Evolutionary conservation across 495 filamentous ascomycete species (phyloP).

Genomic region (Tuber umbilicatum): DNA sequence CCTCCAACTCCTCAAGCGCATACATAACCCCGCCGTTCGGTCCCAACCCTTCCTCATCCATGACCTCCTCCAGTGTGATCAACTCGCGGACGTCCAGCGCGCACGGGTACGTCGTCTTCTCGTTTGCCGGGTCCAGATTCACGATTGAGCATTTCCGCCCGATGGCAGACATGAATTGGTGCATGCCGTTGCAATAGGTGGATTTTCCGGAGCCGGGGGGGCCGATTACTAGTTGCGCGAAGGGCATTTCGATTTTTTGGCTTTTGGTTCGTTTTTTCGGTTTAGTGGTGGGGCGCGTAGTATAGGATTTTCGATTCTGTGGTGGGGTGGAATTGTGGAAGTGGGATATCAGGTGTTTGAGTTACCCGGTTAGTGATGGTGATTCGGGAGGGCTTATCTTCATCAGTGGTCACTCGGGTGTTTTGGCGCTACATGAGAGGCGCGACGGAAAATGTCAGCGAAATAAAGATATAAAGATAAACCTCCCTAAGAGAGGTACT

Average conservation of each 20-base stretch:
- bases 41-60: constrained; percentile 83
- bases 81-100: constrained; percentile 86
- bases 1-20: constrained; percentile 88
- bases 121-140: constrained; percentile 96
- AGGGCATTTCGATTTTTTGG: neutral
- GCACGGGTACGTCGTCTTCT: constrained; percentile 68
- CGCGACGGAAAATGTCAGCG: neutral
- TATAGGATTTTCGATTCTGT: neutral
- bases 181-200: constrained; percentile 97
- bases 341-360: neutral
- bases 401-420: neutral
- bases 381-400: neutral
- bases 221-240: constrained; percentile 70
- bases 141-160: constrained; percentile 88
- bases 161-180: constrained; percentile 93
- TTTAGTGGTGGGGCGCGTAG: neutral
- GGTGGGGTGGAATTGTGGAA: neutral
- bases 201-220: constrained; percentile 93
- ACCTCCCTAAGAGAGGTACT: neutral
- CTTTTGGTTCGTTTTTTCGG: neutral
- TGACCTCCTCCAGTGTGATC: constrained; percentile 85
- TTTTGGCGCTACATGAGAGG: too few relatives aligned
- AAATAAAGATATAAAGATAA: too few relatives aligned
- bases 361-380: neutral
- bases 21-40: constrained; percentile 90